Evolutionary conservation across 2,329 filamentous ascomycete genomes (phyloP).

Genomic region (Neopestalotiopsis sp.): DNA sequence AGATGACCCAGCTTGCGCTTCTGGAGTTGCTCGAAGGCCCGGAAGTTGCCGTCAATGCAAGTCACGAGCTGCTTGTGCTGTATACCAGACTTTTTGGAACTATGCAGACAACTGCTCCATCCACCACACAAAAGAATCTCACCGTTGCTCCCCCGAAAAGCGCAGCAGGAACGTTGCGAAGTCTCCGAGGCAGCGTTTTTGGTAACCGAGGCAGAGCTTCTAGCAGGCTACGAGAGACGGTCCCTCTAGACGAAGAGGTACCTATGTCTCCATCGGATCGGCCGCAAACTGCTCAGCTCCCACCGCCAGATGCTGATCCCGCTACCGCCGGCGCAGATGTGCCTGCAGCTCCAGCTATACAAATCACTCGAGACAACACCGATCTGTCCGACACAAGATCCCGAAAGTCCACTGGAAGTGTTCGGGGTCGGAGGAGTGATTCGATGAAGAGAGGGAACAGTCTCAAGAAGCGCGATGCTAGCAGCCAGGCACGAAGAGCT

Average conservation of each 20-base stretch:
- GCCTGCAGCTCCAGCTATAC: constrained; percentile 71
- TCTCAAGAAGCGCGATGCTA: constrained; percentile 58
- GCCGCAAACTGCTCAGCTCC: constrained; percentile 51
- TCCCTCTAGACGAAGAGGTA: constrained; percentile 30
- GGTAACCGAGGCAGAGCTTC: constrained; percentile 56
- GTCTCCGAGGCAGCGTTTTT: constrained; percentile 78
- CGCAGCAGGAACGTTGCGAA: constrained; percentile 73
- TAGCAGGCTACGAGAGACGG: constrained; percentile 33
- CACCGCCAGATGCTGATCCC: constrained; percentile 23
- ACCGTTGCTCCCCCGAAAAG: constrained; percentile 64
- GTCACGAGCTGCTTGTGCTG: constrained; percentile 80
- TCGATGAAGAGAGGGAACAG: constrained; percentile 53
- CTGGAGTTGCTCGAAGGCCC: constrained; percentile 84
- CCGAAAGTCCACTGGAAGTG: constrained; percentile 40
- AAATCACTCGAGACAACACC: constrained; percentile 72
- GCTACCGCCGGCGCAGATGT: constrained; percentile 48
- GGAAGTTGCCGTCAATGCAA: constrained; percentile 84
- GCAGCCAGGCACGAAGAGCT: constrained; percentile 51
- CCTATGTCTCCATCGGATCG: constrained; percentile 34
- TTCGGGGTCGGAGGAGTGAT: constrained; percentile 50
- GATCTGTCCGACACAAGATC: constrained; percentile 42
- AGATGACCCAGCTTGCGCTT: constrained; percentile 90
- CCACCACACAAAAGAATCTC: constrained; percentile 41
- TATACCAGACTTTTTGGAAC: constrained; percentile 81
- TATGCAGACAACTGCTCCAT: constrained; percentile 44